phyloP scores from a whole-genome alignment of 805 yeast species.

The Nakazawaea wickerhamii region DNA sequence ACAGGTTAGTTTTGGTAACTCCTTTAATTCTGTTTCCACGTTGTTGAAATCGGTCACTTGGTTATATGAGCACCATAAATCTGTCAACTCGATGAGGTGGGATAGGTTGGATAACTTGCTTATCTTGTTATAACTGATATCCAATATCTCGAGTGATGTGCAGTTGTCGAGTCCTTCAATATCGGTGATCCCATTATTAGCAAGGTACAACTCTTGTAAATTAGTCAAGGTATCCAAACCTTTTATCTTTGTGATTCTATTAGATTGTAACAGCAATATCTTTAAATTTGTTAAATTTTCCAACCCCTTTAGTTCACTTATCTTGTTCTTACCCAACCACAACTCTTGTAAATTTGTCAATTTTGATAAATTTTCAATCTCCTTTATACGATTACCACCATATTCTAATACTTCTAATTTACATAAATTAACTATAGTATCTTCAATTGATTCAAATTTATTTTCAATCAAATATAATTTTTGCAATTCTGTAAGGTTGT shows the following conservation, averaged over 20 bases:
- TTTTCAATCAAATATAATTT: slow-evolving; percentile 86
- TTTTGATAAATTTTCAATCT: slow-evolving; percentile 50
- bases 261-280: slow-evolving; percentile 84
- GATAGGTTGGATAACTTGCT: slow-evolving; percentile 54
- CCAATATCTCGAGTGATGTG: slow-evolving; percentile 63
- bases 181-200: slow-evolving; percentile 73
- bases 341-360: slow-evolving; percentile 61
- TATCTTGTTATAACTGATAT: slow-evolving; percentile 73
- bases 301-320: slow-evolving; percentile 60
- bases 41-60: slow-evolving; percentile 62
- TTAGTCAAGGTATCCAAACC: slow-evolving; percentile 68
- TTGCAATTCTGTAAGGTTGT: slow-evolving; percentile 52
- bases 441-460: slow-evolving; percentile 61
- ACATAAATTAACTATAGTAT: slow-evolving; percentile 51
- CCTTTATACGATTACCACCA: slow-evolving; percentile 78
- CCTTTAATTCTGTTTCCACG: slow-evolving; percentile 58
- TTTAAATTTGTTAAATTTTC: slow-evolving; percentile 53
- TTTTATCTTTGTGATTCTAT: slow-evolving; percentile 70
- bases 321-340: slow-evolving; percentile 90
- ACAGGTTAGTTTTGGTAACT: slow-evolving; percentile 64
- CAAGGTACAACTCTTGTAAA: slow-evolving; percentile 80
- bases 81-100: slow-evolving; percentile 71
- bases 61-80: slow-evolving; percentile 90
- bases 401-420: slow-evolving; percentile 70
- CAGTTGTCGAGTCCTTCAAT: slow-evolving; percentile 78